These are phyloP conservation scores for Coffea eugenioides DNA, from an alignment of 257 asterid species.

Conservation along the genomic window DNA sequence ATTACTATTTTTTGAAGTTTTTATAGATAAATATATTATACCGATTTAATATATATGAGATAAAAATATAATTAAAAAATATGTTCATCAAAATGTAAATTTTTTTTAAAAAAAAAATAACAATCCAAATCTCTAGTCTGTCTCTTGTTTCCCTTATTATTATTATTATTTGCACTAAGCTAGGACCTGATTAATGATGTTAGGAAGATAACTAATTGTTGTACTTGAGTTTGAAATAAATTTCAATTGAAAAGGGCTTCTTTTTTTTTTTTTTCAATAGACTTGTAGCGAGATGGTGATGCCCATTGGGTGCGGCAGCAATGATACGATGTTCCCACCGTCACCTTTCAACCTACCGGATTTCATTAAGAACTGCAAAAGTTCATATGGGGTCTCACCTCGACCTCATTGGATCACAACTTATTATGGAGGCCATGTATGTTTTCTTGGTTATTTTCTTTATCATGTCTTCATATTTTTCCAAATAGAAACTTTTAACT, in stretches of 20 bases:
- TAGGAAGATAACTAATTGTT: too few relatives aligned
- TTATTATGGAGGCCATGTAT: constrained; percentile 58
- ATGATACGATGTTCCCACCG: constrained; percentile 29
- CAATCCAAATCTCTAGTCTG: too few relatives aligned
- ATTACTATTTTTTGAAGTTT: too few relatives aligned
- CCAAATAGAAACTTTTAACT: too few relatives aligned
- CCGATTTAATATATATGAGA: too few relatives aligned
- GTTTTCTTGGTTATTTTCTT: neutral
- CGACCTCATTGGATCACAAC: constrained; percentile 43
- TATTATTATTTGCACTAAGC: neutral
- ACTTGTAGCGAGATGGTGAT: constrained; percentile 56
- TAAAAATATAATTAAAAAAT: too few relatives aligned
- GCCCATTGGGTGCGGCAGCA: constrained; percentile 41
- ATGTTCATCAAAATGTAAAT: too few relatives aligned
- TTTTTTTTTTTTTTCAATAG: constrained; percentile 13
- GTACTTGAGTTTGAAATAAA: neutral
- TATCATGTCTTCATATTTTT: too few relatives aligned
- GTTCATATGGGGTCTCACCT: constrained; percentile 36
- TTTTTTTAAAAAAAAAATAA: too few relatives aligned
- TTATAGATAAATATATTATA: too few relatives aligned
- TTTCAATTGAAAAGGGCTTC: neutral
- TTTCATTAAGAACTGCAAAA: constrained; percentile 20
- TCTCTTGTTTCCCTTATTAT: too few relatives aligned
- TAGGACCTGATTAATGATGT: neutral
- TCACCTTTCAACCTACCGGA: constrained; percentile 26